Percentiles rank a stretch among this genome's conserved stretches.
These are phyloP conservation scores for Neonothopanus nambi DNA, from an alignment of 1,284 basidiomycete genomes.

Conservation along the genomic window DNA sequence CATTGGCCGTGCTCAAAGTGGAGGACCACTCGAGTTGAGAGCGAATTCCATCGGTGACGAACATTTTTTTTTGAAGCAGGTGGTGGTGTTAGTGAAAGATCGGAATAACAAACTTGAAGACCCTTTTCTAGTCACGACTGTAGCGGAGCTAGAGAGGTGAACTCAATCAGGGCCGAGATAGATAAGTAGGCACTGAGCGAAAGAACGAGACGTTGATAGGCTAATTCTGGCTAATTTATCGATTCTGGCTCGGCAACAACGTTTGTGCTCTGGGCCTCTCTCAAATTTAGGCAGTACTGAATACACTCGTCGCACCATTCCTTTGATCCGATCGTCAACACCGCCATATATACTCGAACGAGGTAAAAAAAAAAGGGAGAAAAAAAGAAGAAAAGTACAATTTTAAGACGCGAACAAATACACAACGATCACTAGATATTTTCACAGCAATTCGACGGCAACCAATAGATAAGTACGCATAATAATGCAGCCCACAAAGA, in stretches of 20 bases:
- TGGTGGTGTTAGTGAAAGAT: slow-evolving; percentile 19
- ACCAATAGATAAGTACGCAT: slow-evolving; percentile 13
- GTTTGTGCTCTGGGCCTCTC: too few species aligned
- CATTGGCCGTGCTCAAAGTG: slow-evolving; percentile 70
- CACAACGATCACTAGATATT: slow-evolving; percentile 8
- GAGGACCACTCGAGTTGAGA: slow-evolving; percentile 94
- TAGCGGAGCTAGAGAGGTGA: slow-evolving; percentile 8
- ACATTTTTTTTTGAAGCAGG: slow-evolving; percentile 39
- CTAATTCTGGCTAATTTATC: too few species aligned
- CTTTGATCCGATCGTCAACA: too few species aligned
- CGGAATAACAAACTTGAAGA: not conserved
- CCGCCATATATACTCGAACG: too few species aligned
- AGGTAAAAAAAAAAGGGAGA: not conserved
- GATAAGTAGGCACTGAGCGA: not conserved
- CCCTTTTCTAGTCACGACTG: not conserved
- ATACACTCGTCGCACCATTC: too few species aligned
- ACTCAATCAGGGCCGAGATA: not conserved
- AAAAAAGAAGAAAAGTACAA: not conserved
- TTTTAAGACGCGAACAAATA: not conserved
- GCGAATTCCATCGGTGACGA: slow-evolving; percentile 55
- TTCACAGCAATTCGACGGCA: slow-evolving; percentile 16
- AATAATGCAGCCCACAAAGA: slow-evolving; percentile 3
- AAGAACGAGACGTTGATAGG: too few species aligned
- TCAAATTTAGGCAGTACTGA: too few species aligned
- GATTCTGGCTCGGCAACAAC: too few species aligned